Conservation (phyloP, 768 basidiomycete genomes). For the Boletus sp. region DNA sequence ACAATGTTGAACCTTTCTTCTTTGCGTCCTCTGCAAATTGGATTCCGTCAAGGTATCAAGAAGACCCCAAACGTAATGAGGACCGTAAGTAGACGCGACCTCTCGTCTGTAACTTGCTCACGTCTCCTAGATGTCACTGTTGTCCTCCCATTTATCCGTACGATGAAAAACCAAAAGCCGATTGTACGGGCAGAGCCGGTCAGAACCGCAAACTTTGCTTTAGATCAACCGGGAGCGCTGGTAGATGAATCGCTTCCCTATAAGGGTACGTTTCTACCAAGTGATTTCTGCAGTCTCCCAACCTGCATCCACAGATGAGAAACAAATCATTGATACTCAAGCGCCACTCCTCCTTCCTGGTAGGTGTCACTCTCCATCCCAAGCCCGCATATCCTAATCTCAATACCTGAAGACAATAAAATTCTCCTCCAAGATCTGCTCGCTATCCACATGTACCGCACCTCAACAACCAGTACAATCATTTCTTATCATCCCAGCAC, state of each 20-base stretch:
- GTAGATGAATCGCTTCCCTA: constrained; percentile 8
- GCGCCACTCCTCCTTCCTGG: constrained; percentile 40
- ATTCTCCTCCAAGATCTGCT: constrained; percentile 44
- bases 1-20: constrained; percentile 61
- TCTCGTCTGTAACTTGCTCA: constrained; percentile 20
- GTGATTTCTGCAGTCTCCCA: background rate
- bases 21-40: constrained; percentile 62
- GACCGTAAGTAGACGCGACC: constrained; percentile 48
- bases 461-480: constrained; percentile 21
- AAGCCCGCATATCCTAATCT: background rate
- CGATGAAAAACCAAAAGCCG: constrained; percentile 32
- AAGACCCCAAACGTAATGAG: constrained; percentile 37
- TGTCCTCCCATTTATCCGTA: constrained; percentile 50
- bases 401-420: constrained; percentile 8
- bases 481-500: constrained; percentile 32
- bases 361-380: constrained; percentile 14
- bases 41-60: constrained; percentile 66
- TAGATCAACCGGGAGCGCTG: background rate
- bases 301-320: constrained; percentile 13
- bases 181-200: constrained; percentile 12
- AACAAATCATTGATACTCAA: constrained; percentile 49
- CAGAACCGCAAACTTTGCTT: constrained; percentile 4
- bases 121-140: constrained; percentile 51
- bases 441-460: constrained; percentile 50
- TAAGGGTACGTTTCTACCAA: constrained; percentile 9